Evolutionary conservation across 306 rosid genomes (phyloP).

Genomic region (Rubus idaeus): DNA sequence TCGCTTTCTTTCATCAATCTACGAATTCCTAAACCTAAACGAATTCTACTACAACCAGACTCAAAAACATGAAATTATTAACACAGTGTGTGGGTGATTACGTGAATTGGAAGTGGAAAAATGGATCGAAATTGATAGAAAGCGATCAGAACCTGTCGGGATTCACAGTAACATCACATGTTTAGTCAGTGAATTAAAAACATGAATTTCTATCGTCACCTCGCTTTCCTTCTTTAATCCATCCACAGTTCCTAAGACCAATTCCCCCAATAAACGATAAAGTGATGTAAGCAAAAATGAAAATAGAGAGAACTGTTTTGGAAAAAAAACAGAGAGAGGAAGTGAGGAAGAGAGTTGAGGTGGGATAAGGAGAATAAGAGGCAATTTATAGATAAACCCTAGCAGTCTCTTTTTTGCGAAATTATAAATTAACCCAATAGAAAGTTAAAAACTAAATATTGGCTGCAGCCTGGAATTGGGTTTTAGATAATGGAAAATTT

Average conservation of each 20-base stretch:
- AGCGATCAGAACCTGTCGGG: slow-evolving; percentile 99
- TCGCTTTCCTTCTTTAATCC: slow-evolving; percentile 35
- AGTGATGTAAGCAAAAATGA: too few species aligned
- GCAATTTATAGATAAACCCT: too few species aligned
- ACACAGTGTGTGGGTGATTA: not conserved
- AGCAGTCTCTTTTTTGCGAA: too few species aligned
- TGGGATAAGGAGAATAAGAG: too few species aligned
- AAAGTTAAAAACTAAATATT: too few species aligned
- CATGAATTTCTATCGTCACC: slow-evolving; percentile 66
- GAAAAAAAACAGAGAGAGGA: too few species aligned
- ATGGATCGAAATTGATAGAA: not conserved
- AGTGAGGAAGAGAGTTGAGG: too few species aligned
- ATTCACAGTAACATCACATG: slow-evolving; percentile 68
- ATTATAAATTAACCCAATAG: too few species aligned
- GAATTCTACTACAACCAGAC: not conserved
- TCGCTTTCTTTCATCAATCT: not conserved
- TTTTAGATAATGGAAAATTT: too few species aligned
- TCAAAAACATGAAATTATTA: not conserved
- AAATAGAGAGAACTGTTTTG: too few species aligned
- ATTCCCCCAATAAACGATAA: not conserved
- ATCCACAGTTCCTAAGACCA: not conserved
- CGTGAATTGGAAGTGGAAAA: not conserved
- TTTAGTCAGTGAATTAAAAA: slow-evolving; percentile 81
- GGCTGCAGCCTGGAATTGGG: too few species aligned
- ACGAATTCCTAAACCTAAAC: not conserved